Base-by-base conservation (phyloP, 23 red algal genomes). In the Gracilaria gracilis region DNA sequence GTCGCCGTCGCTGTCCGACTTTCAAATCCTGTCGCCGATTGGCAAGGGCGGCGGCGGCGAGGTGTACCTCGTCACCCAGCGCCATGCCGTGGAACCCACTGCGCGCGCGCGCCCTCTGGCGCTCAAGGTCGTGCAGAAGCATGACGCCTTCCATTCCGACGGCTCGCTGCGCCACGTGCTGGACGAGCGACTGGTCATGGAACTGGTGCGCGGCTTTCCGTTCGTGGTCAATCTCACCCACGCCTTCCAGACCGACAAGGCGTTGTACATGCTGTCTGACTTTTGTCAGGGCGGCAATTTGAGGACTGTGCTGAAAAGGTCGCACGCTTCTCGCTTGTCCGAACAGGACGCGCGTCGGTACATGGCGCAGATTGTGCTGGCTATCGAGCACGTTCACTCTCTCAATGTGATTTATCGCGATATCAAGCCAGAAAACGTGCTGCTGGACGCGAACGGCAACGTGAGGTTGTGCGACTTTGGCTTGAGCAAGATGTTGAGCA, bases 211-310 rank as follows among this genome's bases (percentile, higher is more conserved):
- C 1, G 87, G 83, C 20, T 91, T 93, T 79, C 96, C 91, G 44
- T 98, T 91, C 79, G 79, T 98, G 27, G 55, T 98, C n/a, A 53
- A 50, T 9, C 89, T 98, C 37, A 91, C 85, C 2, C 88, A 83
- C 53, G 93, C 96, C 0, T 98, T 98, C 73, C 96, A 98, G 84
- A 92, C 85, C 42, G 86, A 75, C 0, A 87, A 67, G 29, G 50
- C 44, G 9, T 57, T 98, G 35, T 98, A 98, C 65, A 86, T 98
- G 83, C 83, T 95, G 17, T 84, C 84, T 0, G 96, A 95, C 32
- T 98, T 93, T 86, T 90, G 82, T n/a, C 69, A 64, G 20, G 96
- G 96, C 37, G 96, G 96, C 15, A 91, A 98, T 51, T 67, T 98
- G 1, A 87, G 66, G 32, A 85, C 77, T 3, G 50, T 58, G 16